phyloP scores from a whole-genome alignment of 495 filamentous ascomycete species.

The Penicillium manginii region DNA sequence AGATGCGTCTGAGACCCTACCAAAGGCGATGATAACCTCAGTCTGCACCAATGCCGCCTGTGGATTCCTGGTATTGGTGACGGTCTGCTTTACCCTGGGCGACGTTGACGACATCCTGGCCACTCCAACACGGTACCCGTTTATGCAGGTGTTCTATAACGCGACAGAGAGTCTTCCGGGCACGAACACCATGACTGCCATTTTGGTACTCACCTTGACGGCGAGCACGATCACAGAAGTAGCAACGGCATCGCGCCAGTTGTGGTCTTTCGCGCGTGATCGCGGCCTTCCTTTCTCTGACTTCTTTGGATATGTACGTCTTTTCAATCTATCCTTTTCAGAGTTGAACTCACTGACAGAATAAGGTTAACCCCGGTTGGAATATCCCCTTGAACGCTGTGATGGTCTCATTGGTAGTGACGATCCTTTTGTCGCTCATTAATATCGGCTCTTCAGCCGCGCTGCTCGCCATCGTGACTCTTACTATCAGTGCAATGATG shows the following conservation, averaged over 20 bases:
- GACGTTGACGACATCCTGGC: conserved; percentile 38
- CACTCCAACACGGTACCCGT: conserved; percentile 33
- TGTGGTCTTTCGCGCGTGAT: conserved; percentile 52
- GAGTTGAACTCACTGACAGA: conserved; percentile 6
- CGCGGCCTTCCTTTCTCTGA: conserved; percentile 45
- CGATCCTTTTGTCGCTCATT: conserved; percentile 57
- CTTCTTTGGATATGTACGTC: conserved; percentile 34
- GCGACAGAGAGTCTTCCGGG: conserved; percentile 23
- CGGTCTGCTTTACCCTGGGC: conserved; percentile 44
- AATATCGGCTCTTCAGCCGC: conserved; percentile 61
- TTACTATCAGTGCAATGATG: conserved; percentile 45
- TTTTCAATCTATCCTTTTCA: conserved; percentile 12
- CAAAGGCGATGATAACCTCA: conserved; percentile 41
- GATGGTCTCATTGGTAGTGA: conserved; percentile 47
- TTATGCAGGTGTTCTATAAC: conserved; percentile 36
- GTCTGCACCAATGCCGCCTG: conserved; percentile 36
- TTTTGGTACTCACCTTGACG: conserved; percentile 38
- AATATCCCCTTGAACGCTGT: conserved; percentile 55
- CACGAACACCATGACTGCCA: conserved; percentile 30
- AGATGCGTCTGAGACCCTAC: conserved; percentile 42
- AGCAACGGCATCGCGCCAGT: conserved; percentile 42
- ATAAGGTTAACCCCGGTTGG: conserved; percentile 22
- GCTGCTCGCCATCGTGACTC: conserved; percentile 57
- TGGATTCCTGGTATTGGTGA: conserved; percentile 46
- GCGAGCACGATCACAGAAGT: conserved; percentile 34